phyloP scores from a whole-genome alignment of 2,329 filamentous ascomycete genomes.

The Thermothelomyces thermophilus region DNA sequence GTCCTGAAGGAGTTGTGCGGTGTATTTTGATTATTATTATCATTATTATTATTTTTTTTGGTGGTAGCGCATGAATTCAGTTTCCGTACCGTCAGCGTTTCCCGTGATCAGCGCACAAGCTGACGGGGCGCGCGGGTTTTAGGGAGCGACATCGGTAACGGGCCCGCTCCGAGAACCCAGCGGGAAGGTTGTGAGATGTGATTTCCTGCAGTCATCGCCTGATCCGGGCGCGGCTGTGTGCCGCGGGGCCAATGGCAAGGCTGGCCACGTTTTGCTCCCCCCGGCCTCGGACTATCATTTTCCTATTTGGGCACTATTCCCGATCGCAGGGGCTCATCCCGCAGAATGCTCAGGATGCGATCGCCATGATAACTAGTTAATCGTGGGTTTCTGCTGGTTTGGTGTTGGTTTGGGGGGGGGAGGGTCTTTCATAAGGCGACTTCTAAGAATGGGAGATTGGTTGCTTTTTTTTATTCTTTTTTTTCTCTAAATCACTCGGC shows the following conservation, averaged over 20 bases:
- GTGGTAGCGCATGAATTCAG: too few species aligned
- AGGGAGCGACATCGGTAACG: conserved; percentile 19
- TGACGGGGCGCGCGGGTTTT: too few species aligned
- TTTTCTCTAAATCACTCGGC: too few species aligned
- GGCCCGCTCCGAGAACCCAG: conserved; percentile 22
- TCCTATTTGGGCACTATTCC: conserved; percentile 22
- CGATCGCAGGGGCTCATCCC: conserved; percentile 17
- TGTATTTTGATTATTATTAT: too few species aligned
- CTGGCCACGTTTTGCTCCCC: neutral
- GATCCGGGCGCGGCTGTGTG: conserved; percentile 20
- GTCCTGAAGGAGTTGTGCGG: too few species aligned
- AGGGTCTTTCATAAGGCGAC: too few species aligned
- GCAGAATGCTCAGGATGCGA: conserved; percentile 8
- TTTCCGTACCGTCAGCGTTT: too few species aligned
- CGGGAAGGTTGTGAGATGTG: conserved; percentile 24
- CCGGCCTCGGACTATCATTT: conserved; percentile 5
- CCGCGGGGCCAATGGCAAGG: conserved; percentile 20
- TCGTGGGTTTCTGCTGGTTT: neutral
- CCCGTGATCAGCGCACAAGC: too few species aligned
- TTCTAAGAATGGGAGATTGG: too few species aligned
- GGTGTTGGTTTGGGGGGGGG: neutral
- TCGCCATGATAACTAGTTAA: conserved; percentile 11
- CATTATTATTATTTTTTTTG: too few species aligned
- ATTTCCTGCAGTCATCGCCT: conserved; percentile 23
- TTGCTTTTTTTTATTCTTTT: too few species aligned